Base-by-base conservation (phyloP, 805 yeast genomes). In the Candida incommunis region DNA sequence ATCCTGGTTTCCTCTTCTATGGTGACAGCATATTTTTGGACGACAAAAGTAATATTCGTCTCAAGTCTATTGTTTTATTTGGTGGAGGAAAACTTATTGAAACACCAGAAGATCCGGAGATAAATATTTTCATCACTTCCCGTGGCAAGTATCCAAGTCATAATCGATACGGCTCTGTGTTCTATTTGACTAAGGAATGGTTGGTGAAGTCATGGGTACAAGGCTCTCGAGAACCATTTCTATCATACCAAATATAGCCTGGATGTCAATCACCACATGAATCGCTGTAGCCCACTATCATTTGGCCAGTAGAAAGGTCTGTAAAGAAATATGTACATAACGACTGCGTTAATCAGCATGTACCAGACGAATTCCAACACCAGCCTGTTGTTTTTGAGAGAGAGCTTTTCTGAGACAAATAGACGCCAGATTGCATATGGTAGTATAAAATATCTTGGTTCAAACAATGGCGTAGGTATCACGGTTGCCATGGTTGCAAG, bases 391-490 rank as follows among this genome's bases (percentile, higher is more conserved):
- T 26, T 26, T 41, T 56, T 50, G n/a, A n/a, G n/a, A 22, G 59
- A 44, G 15, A 56, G 57, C 47, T 52, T 52, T 18, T 49, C 53
- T 22, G 43, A 61, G 15, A 71, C 60, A 46, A 76, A 70, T 2
- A 84, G 44, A 53, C 96, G 72, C 76, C 88, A 86, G 34, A 87
- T 61, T 11, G 82, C 59, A 57, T 75, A 78, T 3, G 97, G 96
- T 3, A 86, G 54, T 42, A 90, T 83, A 60, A 81, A 92, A 60
- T 92, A 92, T 47, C 98, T 74, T 42, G 96, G 95, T 62, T 92
- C 98, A 56, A 92, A 79, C 51, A 92, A 67, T 3, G 97, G 98
- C 0, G 96, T 80, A 20, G 97, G 96, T 0, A 82, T 74, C 20
- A 92, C 67, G 0, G 92, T 81, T 3, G 76, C 59, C 1, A 69